Percentiles rank a stretch among this genome's conserved stretches.
These are phyloP conservation scores for Sugiyamaella marilandica DNA, from an alignment of 805 yeast genomes.

Conservation along the genomic window DNA sequence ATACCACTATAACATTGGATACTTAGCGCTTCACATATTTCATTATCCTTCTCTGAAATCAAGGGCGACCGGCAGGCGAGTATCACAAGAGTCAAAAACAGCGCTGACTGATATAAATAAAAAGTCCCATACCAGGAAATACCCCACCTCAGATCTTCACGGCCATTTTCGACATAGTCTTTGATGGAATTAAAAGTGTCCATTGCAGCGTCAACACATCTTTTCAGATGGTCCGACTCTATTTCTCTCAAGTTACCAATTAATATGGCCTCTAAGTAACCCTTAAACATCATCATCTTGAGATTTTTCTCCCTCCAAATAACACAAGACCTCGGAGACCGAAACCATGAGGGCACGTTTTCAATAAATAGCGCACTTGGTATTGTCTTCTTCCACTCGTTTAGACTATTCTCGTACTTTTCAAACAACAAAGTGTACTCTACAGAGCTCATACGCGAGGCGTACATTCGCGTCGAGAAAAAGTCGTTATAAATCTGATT, in stretches of 20 bases:
- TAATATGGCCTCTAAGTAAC: conserved; percentile 47
- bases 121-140: conserved; percentile 53
- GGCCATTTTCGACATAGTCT: conserved; percentile 12
- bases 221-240: conserved; percentile 1
- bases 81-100: conserved; percentile 31
- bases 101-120: conserved; percentile 48
- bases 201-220: conserved; percentile 43
- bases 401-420: conserved; percentile 38
- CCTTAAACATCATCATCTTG: conserved; percentile 48
- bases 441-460: conserved; percentile 36
- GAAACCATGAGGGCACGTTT: conserved; percentile 47
- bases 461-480: conserved; percentile 40
- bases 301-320: conserved; percentile 52
- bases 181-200: conserved; percentile 44
- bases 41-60: neutral
- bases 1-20: neutral
- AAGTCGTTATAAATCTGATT: conserved; percentile 43
- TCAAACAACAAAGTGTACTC: conserved; percentile 38
- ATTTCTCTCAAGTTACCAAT: conserved; percentile 20
- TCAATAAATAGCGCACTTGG: conserved; percentile 31
- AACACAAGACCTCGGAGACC: conserved; percentile 44
- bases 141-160: conserved; percentile 38
- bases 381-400: conserved; percentile 40
- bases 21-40: neutral
- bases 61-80: neutral